phyloP scores from a whole-genome alignment of 345 rosid genomes.

The Limnanthes douglasii region DNA sequence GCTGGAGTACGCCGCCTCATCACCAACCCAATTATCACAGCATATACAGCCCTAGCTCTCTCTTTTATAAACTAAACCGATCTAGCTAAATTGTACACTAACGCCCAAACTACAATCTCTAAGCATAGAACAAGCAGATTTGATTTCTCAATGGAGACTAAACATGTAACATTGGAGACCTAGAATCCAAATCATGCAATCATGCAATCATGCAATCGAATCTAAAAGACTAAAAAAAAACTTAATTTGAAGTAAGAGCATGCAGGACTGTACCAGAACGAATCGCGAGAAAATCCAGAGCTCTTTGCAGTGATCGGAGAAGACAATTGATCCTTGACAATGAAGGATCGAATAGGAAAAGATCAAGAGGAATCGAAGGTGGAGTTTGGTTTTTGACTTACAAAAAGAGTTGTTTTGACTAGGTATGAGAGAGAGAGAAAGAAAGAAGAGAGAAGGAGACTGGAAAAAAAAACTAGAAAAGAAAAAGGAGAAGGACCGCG shows the following conservation, averaged over 20 bases:
- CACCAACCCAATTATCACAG: conserved; percentile 11
- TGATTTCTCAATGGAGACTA: too few relatives aligned
- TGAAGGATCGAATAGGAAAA: not conserved
- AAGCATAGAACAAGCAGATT: too few relatives aligned
- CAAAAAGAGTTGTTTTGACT: too few relatives aligned
- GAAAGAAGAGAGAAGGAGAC: not conserved
- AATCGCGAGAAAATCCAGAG: conserved; percentile 12
- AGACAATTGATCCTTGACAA: not conserved
- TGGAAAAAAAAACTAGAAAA: too few relatives aligned
- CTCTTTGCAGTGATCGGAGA: too few relatives aligned
- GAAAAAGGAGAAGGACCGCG: conserved; percentile 8
- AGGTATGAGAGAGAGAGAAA: conserved; percentile 7
- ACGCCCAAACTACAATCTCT: too few relatives aligned
- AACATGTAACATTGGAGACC: conserved; percentile 7
- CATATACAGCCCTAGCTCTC: too few relatives aligned
- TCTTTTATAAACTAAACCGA: too few relatives aligned
- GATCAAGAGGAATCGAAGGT: conserved; percentile 8
- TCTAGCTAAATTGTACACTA: too few relatives aligned
- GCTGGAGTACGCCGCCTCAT: conserved; percentile 65
- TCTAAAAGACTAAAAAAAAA: conserved; percentile 5
- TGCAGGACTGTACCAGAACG: conserved; percentile 8
- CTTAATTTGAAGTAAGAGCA: conserved; percentile 5
- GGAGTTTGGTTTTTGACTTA: conserved; percentile 1
- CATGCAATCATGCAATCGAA: not conserved
- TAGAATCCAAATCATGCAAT: not conserved